A percentile compares a stretch with the other conserved stretches of the same genome.
phyloP scores from a whole-genome alignment of 1,284 basidiomycete genomes.

The Naganishia liquefaciens region DNA sequence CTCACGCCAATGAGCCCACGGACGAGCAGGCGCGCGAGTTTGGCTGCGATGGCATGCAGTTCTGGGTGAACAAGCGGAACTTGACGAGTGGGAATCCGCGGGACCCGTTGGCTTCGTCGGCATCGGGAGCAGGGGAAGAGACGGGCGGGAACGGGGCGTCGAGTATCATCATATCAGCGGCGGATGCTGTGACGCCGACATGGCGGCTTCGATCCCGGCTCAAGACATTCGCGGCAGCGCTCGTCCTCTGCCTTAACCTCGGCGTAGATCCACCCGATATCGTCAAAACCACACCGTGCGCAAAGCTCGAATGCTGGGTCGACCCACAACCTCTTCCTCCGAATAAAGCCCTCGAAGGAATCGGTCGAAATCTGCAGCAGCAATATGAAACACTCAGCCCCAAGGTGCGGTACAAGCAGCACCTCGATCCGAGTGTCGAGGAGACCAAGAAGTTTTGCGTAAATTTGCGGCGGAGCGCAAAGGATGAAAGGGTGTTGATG shows the following conservation, averaged over 20 bases:
- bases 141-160: slow-evolving; percentile 11
- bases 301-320: slow-evolving; percentile 94
- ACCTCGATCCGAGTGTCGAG: slow-evolving; percentile 92
- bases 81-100: slow-evolving; percentile 42
- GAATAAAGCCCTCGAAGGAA: slow-evolving; percentile 68
- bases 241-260: slow-evolving; percentile 96
- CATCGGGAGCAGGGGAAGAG: not conserved
- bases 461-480: slow-evolving; percentile 79
- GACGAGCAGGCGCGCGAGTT: not conserved
- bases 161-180: slow-evolving; percentile 1
- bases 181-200: slow-evolving; percentile 35
- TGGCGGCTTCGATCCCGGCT: slow-evolving; percentile 83
- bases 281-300: slow-evolving; percentile 95
- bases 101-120: slow-evolving; percentile 41
- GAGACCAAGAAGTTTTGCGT: slow-evolving; percentile 90
- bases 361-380: slow-evolving; percentile 70
- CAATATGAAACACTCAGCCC: slow-evolving; percentile 87
- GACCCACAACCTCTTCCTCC: slow-evolving; percentile 87
- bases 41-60: slow-evolving; percentile 44
- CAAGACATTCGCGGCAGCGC: slow-evolving; percentile 86
- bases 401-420: slow-evolving; percentile 84
- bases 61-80: slow-evolving; percentile 52
- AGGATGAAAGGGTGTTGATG: slow-evolving; percentile 91
- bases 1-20: not conserved
- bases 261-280: slow-evolving; percentile 97